These are phyloP conservation scores for Cladophialophora yegresii DNA, from an alignment of 2,329 filamentous ascomycete genomes.

Conservation along the genomic window DNA sequence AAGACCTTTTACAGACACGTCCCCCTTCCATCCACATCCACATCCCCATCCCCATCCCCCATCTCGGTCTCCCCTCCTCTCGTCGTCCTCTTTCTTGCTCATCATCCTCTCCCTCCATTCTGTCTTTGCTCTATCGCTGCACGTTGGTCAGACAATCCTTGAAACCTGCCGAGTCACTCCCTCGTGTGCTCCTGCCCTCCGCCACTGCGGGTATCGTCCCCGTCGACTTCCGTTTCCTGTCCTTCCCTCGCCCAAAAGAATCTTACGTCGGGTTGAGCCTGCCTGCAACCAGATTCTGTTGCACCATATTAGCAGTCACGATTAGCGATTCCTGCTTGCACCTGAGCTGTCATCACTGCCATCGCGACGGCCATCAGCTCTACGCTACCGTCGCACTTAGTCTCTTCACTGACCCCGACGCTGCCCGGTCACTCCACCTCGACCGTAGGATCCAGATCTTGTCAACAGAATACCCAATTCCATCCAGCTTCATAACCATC, in stretches of 20 bases:
- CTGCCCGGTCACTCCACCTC: slow-evolving; percentile 22
- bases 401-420: slow-evolving; percentile 7
- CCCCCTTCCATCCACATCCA: not conserved
- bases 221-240: slow-evolving; percentile 33
- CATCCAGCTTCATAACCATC: slow-evolving; percentile 20
- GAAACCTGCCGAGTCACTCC: slow-evolving; percentile 30
- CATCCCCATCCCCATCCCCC: slow-evolving; percentile 7
- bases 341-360: slow-evolving; percentile 8
- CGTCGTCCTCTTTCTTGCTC: not conserved
- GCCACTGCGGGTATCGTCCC: slow-evolving; percentile 17
- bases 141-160: slow-evolving; percentile 34
- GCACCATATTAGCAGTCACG: slow-evolving; percentile 13
- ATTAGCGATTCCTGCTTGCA: slow-evolving; percentile 10
- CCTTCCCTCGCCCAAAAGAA: slow-evolving; percentile 29
- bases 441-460: slow-evolving; percentile 9
- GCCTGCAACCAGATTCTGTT: slow-evolving; percentile 16
- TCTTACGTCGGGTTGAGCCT: slow-evolving; percentile 30
- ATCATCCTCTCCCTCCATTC: slow-evolving; percentile 26
- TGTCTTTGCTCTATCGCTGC: slow-evolving; percentile 25
- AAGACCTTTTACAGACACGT: not conserved
- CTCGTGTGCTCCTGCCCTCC: slow-evolving; percentile 31
- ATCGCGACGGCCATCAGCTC: slow-evolving; percentile 30
- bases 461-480: slow-evolving; percentile 21
- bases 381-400: slow-evolving; percentile 23
- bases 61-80: slow-evolving; percentile 9